Evolutionary conservation across 2,329 filamentous ascomycete genomes (phyloP).

Genomic region (Lachnellula willkommii): DNA sequence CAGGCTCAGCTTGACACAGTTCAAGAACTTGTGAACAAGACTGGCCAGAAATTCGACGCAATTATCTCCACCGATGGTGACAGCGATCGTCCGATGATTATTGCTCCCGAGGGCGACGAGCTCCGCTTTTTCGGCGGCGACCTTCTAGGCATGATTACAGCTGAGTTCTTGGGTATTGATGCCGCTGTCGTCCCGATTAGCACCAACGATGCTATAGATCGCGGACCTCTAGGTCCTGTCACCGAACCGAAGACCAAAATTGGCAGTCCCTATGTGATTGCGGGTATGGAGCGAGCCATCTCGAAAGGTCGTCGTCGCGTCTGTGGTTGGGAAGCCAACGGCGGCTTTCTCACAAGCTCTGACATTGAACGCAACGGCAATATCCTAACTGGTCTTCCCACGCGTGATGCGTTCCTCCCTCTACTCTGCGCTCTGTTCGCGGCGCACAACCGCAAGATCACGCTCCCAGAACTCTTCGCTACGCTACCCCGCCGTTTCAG

Average conservation of each 20-base stretch:
- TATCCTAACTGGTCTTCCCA: conserved; percentile 29
- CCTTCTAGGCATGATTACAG: conserved; percentile 31
- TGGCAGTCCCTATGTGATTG: conserved; percentile 33
- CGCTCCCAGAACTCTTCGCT: conserved; percentile 28
- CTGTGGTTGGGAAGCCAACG: conserved; percentile 33
- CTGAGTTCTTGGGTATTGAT: conserved; percentile 29
- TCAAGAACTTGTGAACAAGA: conserved; percentile 23
- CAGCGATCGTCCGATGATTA: conserved; percentile 31
- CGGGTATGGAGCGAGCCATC: conserved; percentile 31
- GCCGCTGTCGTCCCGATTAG: conserved; percentile 33
- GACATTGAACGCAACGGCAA: conserved; percentile 29
- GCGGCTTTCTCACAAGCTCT: conserved; percentile 32
- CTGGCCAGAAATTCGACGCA: conserved; percentile 28
- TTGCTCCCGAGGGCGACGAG: conserved; percentile 26
- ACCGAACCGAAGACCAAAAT: conserved; percentile 32
- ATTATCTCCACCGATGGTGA: conserved; percentile 33
- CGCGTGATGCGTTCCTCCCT: conserved; percentile 31
- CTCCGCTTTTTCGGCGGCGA: conserved; percentile 33
- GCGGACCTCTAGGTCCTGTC: conserved; percentile 25
- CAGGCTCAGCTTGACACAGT: conserved; percentile 30
- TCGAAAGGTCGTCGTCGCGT: conserved; percentile 27
- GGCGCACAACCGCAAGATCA: conserved; percentile 22
- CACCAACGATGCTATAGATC: conserved; percentile 33
- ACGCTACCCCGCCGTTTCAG: conserved; percentile 30
- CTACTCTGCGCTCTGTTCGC: conserved; percentile 30